A percentile compares a stretch with the other conserved stretches of the same genome.
Conservation (phyloP, 768 basidiomycete species). For the Scleroderma bovista region DNA sequence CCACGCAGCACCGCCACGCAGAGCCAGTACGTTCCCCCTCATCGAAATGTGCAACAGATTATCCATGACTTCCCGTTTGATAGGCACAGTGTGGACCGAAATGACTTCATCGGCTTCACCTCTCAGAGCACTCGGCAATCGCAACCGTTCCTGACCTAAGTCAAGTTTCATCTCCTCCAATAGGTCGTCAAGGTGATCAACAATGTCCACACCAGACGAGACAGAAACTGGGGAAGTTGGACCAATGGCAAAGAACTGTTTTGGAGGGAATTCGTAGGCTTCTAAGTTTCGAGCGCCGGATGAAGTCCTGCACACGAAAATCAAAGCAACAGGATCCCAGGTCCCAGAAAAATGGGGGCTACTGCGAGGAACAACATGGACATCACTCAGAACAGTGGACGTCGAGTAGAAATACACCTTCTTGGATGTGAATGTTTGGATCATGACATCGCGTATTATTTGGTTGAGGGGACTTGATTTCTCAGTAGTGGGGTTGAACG, state of each 20-base stretch:
- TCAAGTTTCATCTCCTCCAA: slow-evolving; percentile 5
- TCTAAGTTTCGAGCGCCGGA: slow-evolving; percentile 47
- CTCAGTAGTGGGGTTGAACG: slow-evolving; percentile 43
- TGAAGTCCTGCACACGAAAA: slow-evolving; percentile 52
- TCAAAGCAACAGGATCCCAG: slow-evolving; percentile 64
- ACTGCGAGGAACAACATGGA: slow-evolving; percentile 63
- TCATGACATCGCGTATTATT: slow-evolving; percentile 56
- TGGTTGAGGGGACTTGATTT: slow-evolving; percentile 27
- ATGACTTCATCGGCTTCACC: slow-evolving; percentile 35
- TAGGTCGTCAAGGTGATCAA: background rate
- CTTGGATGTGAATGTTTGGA: slow-evolving; percentile 46
- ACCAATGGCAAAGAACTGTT: slow-evolving; percentile 18
- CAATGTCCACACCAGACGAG: background rate
- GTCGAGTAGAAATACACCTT: slow-evolving; percentile 56
- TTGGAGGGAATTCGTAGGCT: slow-evolving; percentile 70
- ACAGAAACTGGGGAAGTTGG: background rate
- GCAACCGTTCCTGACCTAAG: background rate
- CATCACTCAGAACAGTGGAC: slow-evolving; percentile 64
- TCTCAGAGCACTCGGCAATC: slow-evolving; percentile 23
- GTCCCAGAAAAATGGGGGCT: slow-evolving; percentile 65
- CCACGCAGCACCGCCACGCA: slow-evolving; percentile 55
- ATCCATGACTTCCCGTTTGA: slow-evolving; percentile 46
- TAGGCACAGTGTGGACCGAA: slow-evolving; percentile 38
- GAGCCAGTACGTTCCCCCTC: slow-evolving; percentile 26
- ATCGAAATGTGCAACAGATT: slow-evolving; percentile 26